Evolutionary conservation across 306 rosid genomes (phyloP).

Genomic region (Gastrolobium bilobum): DNA sequence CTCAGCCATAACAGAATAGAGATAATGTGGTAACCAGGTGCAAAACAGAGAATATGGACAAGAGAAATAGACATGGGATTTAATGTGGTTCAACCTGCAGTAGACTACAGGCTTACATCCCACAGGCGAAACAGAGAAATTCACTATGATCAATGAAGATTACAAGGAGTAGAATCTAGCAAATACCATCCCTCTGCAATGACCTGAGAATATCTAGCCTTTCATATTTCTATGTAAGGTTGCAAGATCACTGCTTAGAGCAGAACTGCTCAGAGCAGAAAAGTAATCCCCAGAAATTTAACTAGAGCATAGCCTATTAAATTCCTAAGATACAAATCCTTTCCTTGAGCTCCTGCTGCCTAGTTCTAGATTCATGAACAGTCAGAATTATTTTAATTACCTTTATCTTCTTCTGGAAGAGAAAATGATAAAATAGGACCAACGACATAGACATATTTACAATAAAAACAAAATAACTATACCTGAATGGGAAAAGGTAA

Average conservation of each 20-base stretch:
- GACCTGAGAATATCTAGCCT: conserved; percentile 12
- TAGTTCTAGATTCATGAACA: conserved; percentile 35
- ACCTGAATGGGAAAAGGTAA: conserved; percentile 88
- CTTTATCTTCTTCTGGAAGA: conserved; percentile 33
- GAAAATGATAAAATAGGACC: conserved; percentile 9
- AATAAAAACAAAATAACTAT: conserved; percentile 44
- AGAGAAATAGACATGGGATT: neutral
- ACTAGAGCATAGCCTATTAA: conserved; percentile 31
- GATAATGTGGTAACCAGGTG: neutral
- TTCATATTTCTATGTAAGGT: conserved; percentile 1
- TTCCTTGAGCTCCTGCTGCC: conserved; percentile 20
- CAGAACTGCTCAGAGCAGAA: conserved; percentile 23
- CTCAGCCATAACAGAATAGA: conserved; percentile 6
- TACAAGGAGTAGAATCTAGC: conserved; percentile 10
- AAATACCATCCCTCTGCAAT: conserved; percentile 22
- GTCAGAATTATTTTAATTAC: neutral
- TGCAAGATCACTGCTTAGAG: conserved; percentile 11
- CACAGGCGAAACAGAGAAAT: conserved; percentile 24
- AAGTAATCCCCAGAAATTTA: conserved; percentile 22
- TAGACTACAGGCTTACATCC: conserved; percentile 27
- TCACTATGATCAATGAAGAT: neutral
- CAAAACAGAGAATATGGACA: conserved; percentile 11
- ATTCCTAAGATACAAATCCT: conserved; percentile 31
- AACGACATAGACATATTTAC: conserved; percentile 15
- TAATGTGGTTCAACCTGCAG: conserved; percentile 16